Evolutionary conservation across 768 basidiomycete species (phyloP), one percentile per base, ranked within the genome.

Genomic region (Mycena galopus): DNA sequence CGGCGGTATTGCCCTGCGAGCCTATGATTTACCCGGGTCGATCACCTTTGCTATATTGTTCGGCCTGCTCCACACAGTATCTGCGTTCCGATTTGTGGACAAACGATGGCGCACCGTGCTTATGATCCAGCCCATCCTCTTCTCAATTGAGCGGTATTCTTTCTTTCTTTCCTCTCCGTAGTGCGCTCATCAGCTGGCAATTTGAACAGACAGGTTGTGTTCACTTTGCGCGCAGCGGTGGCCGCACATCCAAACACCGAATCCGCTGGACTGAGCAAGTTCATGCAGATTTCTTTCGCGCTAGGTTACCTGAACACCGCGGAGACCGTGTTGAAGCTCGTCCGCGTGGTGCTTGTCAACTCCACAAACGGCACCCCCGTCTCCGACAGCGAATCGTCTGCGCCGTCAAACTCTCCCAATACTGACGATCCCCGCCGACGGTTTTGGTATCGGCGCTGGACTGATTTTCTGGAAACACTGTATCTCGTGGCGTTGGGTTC

Each of bases 361-460:
- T 75, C 80, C 78, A 66, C 21, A 72, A 77, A 58, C 66, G 69
- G 25, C 64, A 42, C 44, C 47, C 71, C n/a, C n/a, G n/a, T n/a
- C n/a, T n/a, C n/a, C n/a, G n/a, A n/a, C n/a, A n/a, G n/a, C n/a
- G n/a, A n/a, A n/a, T n/a, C n/a, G n/a, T n/a, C n/a, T n/a, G n/a
- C n/a, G n/a, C n/a, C 67, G 8, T 32, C 32, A n/a, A 17, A 10
- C 19, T 4, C 21, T 30, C 17, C 70, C n/a, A 16, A 39, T 11
- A 70, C 33, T 2, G 81, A 81, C 50, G 74, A 80, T 23, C 79
- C 80, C 6, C 74, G 76, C 11, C 75, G 74, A 33, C 78, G 81
- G 16, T 76, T 72, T 32, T 77, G 78, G 75, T 79, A 79, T 72
- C 81, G 82, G 53, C 78, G 80, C 27, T 77, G 80, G 60, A 70